Evolutionary conservation across 768 basidiomycete genomes (phyloP).

Genomic region (Amanita jacksonii): DNA sequence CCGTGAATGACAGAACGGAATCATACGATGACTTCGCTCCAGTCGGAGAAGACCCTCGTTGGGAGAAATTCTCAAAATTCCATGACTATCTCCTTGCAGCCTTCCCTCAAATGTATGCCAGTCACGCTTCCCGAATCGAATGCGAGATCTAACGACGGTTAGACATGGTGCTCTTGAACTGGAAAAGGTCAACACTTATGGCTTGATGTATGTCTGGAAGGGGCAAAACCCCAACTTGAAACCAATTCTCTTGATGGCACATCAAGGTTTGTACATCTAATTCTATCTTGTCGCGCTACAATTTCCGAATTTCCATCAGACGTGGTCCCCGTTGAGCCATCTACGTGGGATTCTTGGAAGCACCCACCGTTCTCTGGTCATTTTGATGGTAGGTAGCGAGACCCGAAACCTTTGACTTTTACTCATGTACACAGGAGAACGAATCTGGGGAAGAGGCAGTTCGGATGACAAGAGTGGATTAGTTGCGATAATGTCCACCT

Average conservation of each 20-base stretch:
- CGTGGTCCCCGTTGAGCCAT: constrained; percentile 51
- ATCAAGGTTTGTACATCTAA: constrained; percentile 38
- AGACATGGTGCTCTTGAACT: constrained; percentile 52
- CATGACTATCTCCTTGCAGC: constrained; percentile 41
- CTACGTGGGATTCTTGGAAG: constrained; percentile 39
- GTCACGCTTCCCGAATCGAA: background rate
- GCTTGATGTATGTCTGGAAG: constrained; percentile 64
- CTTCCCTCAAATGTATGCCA: constrained; percentile 56
- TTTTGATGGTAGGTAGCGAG: constrained; percentile 39
- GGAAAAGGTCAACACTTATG: constrained; percentile 70
- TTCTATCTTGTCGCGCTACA: background rate
- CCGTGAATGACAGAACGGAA: constrained; percentile 34
- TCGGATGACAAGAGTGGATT: constrained; percentile 35
- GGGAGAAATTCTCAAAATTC: constrained; percentile 44
- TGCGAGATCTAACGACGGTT: background rate
- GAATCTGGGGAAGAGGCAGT: constrained; percentile 42
- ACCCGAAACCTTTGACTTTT: constrained; percentile 5
- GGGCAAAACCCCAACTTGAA: constrained; percentile 55
- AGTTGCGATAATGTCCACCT: constrained; percentile 20
- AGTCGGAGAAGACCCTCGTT: constrained; percentile 40
- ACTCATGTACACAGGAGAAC: constrained; percentile 17
- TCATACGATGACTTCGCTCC: constrained; percentile 40
- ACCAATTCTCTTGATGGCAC: constrained; percentile 59
- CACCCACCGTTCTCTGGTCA: constrained; percentile 52
- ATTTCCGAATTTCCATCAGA: constrained; percentile 24